Conservation (phyloP, 345 rosid species). For the Sonneratia caseolaris region DNA sequence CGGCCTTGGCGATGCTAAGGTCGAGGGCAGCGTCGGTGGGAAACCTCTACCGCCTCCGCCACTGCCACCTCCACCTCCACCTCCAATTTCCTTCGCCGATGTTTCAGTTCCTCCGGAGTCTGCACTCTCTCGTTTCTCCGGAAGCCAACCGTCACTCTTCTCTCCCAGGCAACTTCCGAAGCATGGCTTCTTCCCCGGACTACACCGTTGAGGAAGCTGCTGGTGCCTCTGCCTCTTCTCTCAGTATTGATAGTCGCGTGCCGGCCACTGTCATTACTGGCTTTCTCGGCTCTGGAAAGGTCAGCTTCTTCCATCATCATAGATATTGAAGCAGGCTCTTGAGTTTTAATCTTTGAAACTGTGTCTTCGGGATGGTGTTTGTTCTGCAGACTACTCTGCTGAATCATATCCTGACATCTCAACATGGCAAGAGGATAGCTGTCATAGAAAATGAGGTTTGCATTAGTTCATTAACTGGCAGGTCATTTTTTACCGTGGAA, state of each 20-base stretch:
- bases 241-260: slow-evolving; percentile 29
- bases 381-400: slow-evolving; percentile 55
- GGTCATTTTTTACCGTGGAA: not conserved
- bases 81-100: slow-evolving; percentile 3
- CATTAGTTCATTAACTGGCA: not conserved
- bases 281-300: slow-evolving; percentile 79
- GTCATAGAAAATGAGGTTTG: slow-evolving; percentile 74
- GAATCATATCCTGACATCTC: slow-evolving; percentile 61
- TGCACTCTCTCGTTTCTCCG: slow-evolving; percentile 10
- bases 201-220: slow-evolving; percentile 7
- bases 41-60: not conserved
- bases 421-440: slow-evolving; percentile 70
- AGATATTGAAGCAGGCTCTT: not conserved
- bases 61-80: not conserved
- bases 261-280: slow-evolving; percentile 68
- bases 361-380: not conserved
- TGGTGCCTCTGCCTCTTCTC: slow-evolving; percentile 8
- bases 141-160: slow-evolving; percentile 4
- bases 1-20: slow-evolving; percentile 1
- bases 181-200: slow-evolving; percentile 18
- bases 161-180: slow-evolving; percentile 11
- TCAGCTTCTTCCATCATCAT: slow-evolving; percentile 7
- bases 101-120: slow-evolving; percentile 7
- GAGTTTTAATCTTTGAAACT: not conserved
- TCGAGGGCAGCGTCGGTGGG: not conserved